Base-by-base conservation (phyloP, 805 yeast species). In the Priceomyces medius region DNA sequence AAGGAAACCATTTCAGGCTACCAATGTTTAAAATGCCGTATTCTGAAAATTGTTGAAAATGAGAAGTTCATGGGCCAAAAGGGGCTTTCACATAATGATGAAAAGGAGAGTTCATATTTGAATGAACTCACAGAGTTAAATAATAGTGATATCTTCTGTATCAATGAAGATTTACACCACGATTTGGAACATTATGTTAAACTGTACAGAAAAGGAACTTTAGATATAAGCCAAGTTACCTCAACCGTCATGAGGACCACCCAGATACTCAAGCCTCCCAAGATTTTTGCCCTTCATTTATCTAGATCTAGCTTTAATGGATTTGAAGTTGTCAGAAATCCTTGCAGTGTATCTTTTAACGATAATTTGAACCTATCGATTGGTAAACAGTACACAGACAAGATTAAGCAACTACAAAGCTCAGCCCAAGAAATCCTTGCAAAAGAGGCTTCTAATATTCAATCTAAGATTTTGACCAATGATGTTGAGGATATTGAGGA, bases 291-390 rank as follows among this genome's bases (percentile, higher is more conserved):
- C 0, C 64, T 91, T n/a, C 98, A 91, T 59, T 63, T 93, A 31
- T 88, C 96, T 7, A 72, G 98, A 52, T 90, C 97, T 0, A 75
- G 85, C 31, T 89, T 76, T 56, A 74, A 79, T 37, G 88, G 85
- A 7, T 78, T 78, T 31, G 77, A 74, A 13, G 77, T 85, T 2
- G 73, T 82, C 7, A 76, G 96, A 51, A 90, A 88, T 61, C 68
- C 86, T 7, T 87, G 96, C 59, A 69, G 79, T 40, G 88, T 88
- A 4, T 58, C 67, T 7, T 84, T 85, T 52, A 80, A 77, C 8
- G 90, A 84, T 49, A 55, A 54, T 13, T 51, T 79, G 50, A 52
- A 67, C n/a, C 49, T 83, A 42, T 64, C 70, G 10, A 71, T 83
- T 27, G 78, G 80, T 34, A 59, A 61, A 28, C 68, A 66, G 27